Conservation (phyloP, 1,139 yeast species). For the Yamadazyma buinensis region DNA sequence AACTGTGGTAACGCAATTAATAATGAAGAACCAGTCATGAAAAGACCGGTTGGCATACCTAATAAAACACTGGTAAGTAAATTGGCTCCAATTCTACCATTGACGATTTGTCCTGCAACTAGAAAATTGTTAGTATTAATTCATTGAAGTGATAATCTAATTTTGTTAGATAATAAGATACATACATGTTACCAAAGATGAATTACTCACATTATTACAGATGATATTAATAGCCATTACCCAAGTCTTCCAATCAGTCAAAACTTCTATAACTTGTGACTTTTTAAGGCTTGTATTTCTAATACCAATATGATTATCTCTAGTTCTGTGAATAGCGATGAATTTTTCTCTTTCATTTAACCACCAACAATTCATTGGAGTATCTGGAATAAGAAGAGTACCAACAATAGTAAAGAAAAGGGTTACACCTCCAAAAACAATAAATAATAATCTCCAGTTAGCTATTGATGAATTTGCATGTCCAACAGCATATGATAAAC, state of each 20-base stretch:
- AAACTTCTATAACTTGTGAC: conserved; percentile 39
- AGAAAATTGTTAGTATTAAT: too few relatives aligned
- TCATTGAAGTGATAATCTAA: too few relatives aligned
- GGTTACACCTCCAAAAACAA: conserved; percentile 32
- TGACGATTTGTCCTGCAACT: conserved; percentile 42
- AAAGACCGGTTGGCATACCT: conserved; percentile 50
- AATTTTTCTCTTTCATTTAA: conserved; percentile 18
- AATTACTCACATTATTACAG: conserved; percentile 43
- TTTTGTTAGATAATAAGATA: too few relatives aligned
- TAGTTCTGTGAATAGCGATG: conserved; percentile 14
- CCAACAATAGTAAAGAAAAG: conserved; percentile 25
- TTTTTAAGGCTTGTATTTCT: conserved; percentile 43
- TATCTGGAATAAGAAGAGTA: conserved; percentile 16
- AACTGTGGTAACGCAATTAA: conserved; percentile 13
- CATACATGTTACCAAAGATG: conserved; percentile 34
- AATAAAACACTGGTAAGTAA: conserved; percentile 47
- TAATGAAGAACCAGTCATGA: conserved; percentile 13
- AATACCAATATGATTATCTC: conserved; percentile 30
- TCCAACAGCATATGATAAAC: conserved; percentile 16
- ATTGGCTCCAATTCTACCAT: conserved; percentile 23
- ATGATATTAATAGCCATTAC: conserved; percentile 35
- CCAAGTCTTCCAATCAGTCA: conserved; percentile 48
- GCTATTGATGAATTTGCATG: conserved; percentile 17
- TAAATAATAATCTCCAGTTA: conserved; percentile 37
- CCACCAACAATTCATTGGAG: conserved; percentile 21